phyloP scores from a whole-genome alignment of 805 yeast genomes.

The Wickerhamiella kurtzmanii region DNA sequence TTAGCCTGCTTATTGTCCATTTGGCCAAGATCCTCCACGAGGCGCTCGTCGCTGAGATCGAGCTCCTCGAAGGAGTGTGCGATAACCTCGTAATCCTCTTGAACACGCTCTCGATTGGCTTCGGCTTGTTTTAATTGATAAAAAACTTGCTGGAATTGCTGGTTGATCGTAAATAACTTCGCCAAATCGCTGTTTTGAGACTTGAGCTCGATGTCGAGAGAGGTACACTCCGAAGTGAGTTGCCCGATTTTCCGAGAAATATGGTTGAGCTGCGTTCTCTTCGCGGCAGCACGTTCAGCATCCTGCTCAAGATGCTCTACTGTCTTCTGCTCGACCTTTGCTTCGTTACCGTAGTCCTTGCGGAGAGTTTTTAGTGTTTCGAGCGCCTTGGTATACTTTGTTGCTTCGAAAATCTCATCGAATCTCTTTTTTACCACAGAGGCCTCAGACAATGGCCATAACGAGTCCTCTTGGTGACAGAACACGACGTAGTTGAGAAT shows the following conservation, averaged over 20 bases:
- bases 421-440: slow-evolving; percentile 76
- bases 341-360: slow-evolving; percentile 65
- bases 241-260: slow-evolving; percentile 33
- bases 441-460: slow-evolving; percentile 91
- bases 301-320: slow-evolving; percentile 68
- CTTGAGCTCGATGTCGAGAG: slow-evolving; percentile 38
- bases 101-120: slow-evolving; percentile 19
- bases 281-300: slow-evolving; percentile 52
- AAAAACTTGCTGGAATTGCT: slow-evolving; percentile 61
- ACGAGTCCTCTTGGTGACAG: slow-evolving; percentile 93
- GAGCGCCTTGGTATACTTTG: slow-evolving; percentile 80
- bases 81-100: slow-evolving; percentile 3
- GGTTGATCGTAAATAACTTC: slow-evolving; percentile 56
- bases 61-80: slow-evolving; percentile 3
- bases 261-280: slow-evolving; percentile 34
- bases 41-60: slow-evolving; percentile 1
- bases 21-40: neutral
- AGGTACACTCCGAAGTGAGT: slow-evolving; percentile 37
- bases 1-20: neutral
- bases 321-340: slow-evolving; percentile 61
- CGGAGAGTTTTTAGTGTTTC: slow-evolving; percentile 63
- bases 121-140: slow-evolving; percentile 47
- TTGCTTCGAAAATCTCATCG: slow-evolving; percentile 93
- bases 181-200: slow-evolving; percentile 46
- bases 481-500: slow-evolving; percentile 84